Evolutionary conservation across 805 yeast genomes (phyloP), one percentile per base, ranked within the genome.

Genomic region (Torulaspora maleeae): DNA sequence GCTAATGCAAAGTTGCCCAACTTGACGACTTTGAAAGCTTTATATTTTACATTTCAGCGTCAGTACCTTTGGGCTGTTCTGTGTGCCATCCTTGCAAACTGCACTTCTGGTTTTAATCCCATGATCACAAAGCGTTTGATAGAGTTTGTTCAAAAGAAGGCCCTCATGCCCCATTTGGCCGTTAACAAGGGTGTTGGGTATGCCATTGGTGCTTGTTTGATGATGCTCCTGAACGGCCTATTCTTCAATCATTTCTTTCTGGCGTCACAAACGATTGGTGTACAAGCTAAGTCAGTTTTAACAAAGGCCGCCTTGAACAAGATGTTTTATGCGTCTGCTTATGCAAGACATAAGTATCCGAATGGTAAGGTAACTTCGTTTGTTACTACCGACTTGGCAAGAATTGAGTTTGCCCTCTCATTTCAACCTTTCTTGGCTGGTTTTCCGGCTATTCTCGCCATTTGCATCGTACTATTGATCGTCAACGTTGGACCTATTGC

Each of bases 351-450:
- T 51, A 70, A 75, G 48, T 86, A 68, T 57, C 81, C 95, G 1
- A 73, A 79, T 20, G 83, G 91, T 35, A 79, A 76, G 48, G 75
- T 89, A 45, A 86, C 95, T 25, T 80, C 89, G 8, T 66, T 87
- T 61, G 76, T 88, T 61, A 86, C 93, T 50, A 81, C 95, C 2
- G 96, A 89, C 61, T 69, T 88, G 30, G 76, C 90, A 12, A 78
- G 95, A 58, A 74, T 89, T 27, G 95, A 87, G 63, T 74, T 85
- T 53, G 88, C 89, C 7, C 63, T 80, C n/a, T 79, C 78, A 3
- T 83, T 81, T 51, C 79, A 81, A 56, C 84, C 85, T 4, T 79
- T 82, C 57, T 59, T 82, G 17, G 64, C 82, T 54, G 70, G 80
- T 11, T 77, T 86, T 58, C 88, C 90, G 0, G 69, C 83, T 6